Evolutionary conservation across 1,284 basidiomycete genomes (phyloP).

Genomic region (Abortiporus biennis): DNA sequence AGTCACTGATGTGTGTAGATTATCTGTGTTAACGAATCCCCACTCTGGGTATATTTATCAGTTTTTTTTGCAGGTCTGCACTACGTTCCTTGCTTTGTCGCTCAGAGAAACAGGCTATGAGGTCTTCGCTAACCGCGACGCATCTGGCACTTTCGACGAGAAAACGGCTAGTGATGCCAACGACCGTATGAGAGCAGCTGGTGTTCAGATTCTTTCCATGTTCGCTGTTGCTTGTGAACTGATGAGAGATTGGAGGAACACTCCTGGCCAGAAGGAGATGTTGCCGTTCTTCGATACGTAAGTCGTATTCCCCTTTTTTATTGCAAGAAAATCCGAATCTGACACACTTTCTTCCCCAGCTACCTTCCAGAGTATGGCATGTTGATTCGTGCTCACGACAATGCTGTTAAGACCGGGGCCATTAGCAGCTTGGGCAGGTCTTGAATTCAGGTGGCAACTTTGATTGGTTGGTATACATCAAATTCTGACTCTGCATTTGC

Average conservation of each 20-base stretch:
- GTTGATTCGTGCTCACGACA: constrained; percentile 32
- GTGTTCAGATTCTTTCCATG: constrained; percentile 34
- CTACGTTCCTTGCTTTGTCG: constrained; percentile 37
- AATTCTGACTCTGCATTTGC: too few species aligned
- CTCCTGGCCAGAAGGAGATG: constrained; percentile 31
- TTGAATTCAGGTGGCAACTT: too few species aligned
- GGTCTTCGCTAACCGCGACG: constrained; percentile 39
- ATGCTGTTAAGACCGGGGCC: constrained; percentile 28
- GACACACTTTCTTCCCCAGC: constrained; percentile 19
- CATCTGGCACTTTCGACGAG: constrained; percentile 32
- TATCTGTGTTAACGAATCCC: neutral
- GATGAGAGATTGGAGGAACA: constrained; percentile 41
- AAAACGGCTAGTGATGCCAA: constrained; percentile 36
- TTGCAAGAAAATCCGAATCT: constrained; percentile 2
- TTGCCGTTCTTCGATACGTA: constrained; percentile 36
- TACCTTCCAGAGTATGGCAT: constrained; percentile 32
- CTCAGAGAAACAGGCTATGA: constrained; percentile 35
- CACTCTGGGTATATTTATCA: neutral
- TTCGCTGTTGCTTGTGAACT: constrained; percentile 36
- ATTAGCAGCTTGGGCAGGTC: constrained; percentile 11
- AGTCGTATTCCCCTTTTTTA: constrained; percentile 10
- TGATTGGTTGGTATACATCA: too few species aligned
- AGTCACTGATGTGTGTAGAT: constrained; percentile 36
- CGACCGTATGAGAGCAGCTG: constrained; percentile 36
- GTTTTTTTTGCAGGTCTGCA: constrained; percentile 30